A percentile compares a stretch with the other conserved stretches of the same genome.
phyloP scores from a whole-genome alignment of 2,329 filamentous ascomycete species.

The Trichoderma sp. region DNA sequence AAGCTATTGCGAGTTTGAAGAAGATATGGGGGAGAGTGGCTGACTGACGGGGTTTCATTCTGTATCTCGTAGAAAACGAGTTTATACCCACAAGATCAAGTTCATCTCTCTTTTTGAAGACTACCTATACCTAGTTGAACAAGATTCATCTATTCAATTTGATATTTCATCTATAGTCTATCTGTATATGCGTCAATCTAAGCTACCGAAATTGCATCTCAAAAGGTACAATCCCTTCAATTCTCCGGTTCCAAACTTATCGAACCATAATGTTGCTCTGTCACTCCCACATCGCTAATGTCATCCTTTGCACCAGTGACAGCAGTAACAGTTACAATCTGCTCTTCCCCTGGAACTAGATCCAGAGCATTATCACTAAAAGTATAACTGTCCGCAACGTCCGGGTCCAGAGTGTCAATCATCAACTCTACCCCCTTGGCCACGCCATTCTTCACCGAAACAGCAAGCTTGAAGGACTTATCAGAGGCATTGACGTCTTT shows the following conservation, averaged over 20 bases:
- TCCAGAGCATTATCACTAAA: constrained; percentile 20
- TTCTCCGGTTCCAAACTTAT: not conserved
- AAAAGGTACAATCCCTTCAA: not conserved
- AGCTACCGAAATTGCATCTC: not conserved
- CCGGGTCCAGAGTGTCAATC: constrained; percentile 6
- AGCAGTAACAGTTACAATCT: constrained; percentile 17
- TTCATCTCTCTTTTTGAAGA: not conserved
- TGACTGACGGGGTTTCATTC: not conserved
- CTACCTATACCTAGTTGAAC: not conserved
- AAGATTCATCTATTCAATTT: too few species aligned
- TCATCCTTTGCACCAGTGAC: not conserved
- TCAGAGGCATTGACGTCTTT: not conserved
- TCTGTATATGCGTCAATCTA: not conserved
- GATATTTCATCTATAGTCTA: not conserved
- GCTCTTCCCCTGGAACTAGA: constrained; percentile 17
- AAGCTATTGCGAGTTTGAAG: not conserved
- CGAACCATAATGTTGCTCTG: constrained; percentile 14
- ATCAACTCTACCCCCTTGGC: constrained; percentile 19
- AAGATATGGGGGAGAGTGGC: not conserved
- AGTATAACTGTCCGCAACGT: constrained; percentile 6
- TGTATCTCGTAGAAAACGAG: not conserved
- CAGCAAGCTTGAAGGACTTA: constrained; percentile 1
- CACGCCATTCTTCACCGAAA: constrained; percentile 10
- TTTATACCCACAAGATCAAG: not conserved
- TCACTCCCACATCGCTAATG: not conserved